A percentile compares a stretch with the other conserved stretches of the same genome.
phyloP scores from a whole-genome alignment of 495 filamentous ascomycete species.

The Delitschia confertaspora region DNA sequence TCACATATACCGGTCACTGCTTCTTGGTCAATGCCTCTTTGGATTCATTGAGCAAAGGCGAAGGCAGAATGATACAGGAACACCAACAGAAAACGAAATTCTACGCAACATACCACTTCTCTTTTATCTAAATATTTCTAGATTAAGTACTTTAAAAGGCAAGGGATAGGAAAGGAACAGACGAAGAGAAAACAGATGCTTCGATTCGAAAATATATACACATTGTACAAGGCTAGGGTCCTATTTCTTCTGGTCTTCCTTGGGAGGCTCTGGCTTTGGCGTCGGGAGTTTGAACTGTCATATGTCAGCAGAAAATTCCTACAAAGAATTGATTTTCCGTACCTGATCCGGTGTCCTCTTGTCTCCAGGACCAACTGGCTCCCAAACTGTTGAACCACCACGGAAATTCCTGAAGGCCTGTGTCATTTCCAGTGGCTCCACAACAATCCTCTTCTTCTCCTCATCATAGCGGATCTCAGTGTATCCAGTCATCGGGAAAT shows the following conservation, averaged over 20 bases:
- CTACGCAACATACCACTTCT: too few species aligned
- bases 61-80: too few species aligned
- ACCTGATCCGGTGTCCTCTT: slow-evolving; percentile 73
- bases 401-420: slow-evolving; percentile 99
- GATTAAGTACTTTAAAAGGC: too few species aligned
- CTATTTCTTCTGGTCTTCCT: slow-evolving; percentile 90
- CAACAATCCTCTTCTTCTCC: slow-evolving; percentile 99
- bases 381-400: slow-evolving; percentile 54
- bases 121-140: too few species aligned
- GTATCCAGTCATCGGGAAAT: slow-evolving; percentile 97
- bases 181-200: slow-evolving; percentile 7
- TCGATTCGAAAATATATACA: slow-evolving; percentile 27
- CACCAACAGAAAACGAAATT: too few species aligned
- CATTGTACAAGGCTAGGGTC: slow-evolving; percentile 22
- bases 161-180: too few species aligned
- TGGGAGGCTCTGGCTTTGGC: slow-evolving; percentile 85
- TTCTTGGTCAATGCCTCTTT: too few species aligned
- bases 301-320: background rate
- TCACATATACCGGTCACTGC: too few species aligned
- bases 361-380: slow-evolving; percentile 77
- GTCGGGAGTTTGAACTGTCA: slow-evolving; percentile 79
- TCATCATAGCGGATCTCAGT: slow-evolving; percentile 97
- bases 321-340: slow-evolving; percentile 25
- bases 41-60: too few species aligned
- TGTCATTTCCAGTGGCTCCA: slow-evolving; percentile 92